Base-by-base conservation (phyloP, 768 basidiomycete genomes). In the Antrodiella citrinella region DNA sequence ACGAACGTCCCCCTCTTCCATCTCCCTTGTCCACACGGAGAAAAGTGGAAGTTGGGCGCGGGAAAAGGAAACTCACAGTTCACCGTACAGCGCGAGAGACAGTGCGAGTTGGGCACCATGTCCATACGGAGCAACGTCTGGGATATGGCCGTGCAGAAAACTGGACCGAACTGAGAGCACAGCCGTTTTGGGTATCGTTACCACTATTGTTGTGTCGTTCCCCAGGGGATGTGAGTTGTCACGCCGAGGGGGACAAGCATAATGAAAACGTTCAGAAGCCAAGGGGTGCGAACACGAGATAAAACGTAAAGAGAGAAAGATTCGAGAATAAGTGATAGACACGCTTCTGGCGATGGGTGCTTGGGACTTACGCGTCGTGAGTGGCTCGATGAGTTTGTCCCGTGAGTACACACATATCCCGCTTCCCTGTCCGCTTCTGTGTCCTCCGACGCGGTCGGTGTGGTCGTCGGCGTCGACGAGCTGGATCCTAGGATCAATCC, bases 121-220 rank as follows among this genome's bases (percentile, higher is more conserved):
- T 2, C 84, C 86, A 59, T 74, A 77, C 9, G 76, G 74, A 5
- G 41, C 41, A 22, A 65, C 66, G 12, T 68, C 54, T 0, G 73
- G 59, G 26, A 86, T 74, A 42, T 61, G 53, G 11, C 48, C 26
- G 3, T 54, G 43, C 9, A 62, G 46, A 39, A 72, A 69, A 62
- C 78, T 82, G 0, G 77, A 76, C 55, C 71, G 72, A 42, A 72
- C 75, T 25, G 86, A 87, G 18, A 89, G 69, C 18, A 87, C 73
- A 42, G 76, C 70, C 49, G 67, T 53, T 64, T 80, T 84, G 26
- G 83, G 80, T 58, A 87, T 86, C 26, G 70, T 71, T 5, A 79
- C 82, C 45, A 87, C 86, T 88, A n/a, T n/a, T n/a, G n/a, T n/a
- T n/a, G n/a, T n/a, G n/a, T n/a, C n/a, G n/a, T n/a, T n/a, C n/a